Conservation (phyloP, 2,329 filamentous ascomycete genomes). For the Hansfordia pulvinata region DNA sequence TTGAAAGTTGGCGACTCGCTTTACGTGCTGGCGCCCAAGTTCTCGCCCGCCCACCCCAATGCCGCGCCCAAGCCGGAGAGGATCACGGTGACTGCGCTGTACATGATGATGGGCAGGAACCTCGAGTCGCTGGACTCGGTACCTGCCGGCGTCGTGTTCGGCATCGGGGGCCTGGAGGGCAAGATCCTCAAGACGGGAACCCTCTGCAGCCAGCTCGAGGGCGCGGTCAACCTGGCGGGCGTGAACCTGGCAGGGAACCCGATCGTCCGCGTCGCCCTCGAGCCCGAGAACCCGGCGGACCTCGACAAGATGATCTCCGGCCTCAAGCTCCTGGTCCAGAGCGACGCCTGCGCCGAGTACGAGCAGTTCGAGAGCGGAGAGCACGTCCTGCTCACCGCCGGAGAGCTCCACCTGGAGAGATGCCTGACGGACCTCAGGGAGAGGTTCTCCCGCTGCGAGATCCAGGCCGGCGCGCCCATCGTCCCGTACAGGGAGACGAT, state of each 20-base stretch:
- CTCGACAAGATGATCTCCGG: constrained; percentile 91
- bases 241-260: constrained; percentile 69
- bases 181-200: constrained; percentile 94
- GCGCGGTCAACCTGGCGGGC: constrained; percentile 81
- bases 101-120: constrained; percentile 89
- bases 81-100: constrained; percentile 74
- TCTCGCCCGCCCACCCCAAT: constrained; percentile 66
- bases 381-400: constrained; percentile 87
- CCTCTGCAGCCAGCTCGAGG: constrained; percentile 74
- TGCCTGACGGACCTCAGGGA: constrained; percentile 90
- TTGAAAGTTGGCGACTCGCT: constrained; percentile 80
- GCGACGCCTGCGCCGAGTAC: constrained; percentile 91
- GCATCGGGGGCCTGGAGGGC: constrained; percentile 82
- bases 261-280: constrained; percentile 91
- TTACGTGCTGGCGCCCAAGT: constrained; percentile 88
- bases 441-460: constrained; percentile 84
- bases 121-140: constrained; percentile 74
- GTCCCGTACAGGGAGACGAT: constrained; percentile 94
- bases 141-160: constrained; percentile 88
- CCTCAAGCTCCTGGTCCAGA: constrained; percentile 76
- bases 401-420: constrained; percentile 85
- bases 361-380: constrained; percentile 88
- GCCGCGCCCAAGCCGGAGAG: constrained; percentile 63
- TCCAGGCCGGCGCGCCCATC: constrained; percentile 86
- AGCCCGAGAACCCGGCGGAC: constrained; percentile 80